Conservation (phyloP, 257 asterid species). For the Solanum arcanum region DNA sequence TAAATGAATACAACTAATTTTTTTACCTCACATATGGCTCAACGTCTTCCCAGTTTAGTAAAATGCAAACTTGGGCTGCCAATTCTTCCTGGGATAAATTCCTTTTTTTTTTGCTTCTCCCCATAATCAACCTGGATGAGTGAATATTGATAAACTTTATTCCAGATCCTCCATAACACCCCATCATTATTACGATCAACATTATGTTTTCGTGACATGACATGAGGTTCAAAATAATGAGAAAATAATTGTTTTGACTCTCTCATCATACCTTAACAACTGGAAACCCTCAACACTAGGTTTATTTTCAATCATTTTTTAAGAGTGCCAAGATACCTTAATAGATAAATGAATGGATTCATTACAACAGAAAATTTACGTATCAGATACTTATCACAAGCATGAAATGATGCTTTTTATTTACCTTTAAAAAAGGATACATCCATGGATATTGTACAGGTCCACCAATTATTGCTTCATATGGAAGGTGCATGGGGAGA, state of each 20-base stretch:
- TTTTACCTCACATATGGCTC: neutral
- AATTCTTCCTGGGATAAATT: neutral
- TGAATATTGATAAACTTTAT: too few species aligned
- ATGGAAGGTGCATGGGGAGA: neutral
- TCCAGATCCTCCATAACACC: neutral
- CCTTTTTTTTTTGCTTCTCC: neutral
- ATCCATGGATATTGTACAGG: neutral
- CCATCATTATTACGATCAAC: neutral
- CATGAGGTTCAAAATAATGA: neutral
- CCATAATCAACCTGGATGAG: neutral
- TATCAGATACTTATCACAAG: too few species aligned
- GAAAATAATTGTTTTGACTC: neutral
- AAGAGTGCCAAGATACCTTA: neutral
- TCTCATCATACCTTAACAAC: neutral
- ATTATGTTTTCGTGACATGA: neutral
- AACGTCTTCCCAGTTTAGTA: neutral
- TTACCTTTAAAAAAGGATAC: too few species aligned
- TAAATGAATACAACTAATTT: too few species aligned
- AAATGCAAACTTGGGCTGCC: neutral
- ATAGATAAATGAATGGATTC: too few species aligned
- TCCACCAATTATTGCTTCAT: neutral
- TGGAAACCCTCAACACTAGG: neutral
- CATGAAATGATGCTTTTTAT: too few species aligned
- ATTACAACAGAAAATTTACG: too few species aligned
- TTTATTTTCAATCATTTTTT: neutral